Evolutionary conservation across 768 basidiomycete genomes (phyloP).

Genomic region (Cantharellus anzutake): DNA sequence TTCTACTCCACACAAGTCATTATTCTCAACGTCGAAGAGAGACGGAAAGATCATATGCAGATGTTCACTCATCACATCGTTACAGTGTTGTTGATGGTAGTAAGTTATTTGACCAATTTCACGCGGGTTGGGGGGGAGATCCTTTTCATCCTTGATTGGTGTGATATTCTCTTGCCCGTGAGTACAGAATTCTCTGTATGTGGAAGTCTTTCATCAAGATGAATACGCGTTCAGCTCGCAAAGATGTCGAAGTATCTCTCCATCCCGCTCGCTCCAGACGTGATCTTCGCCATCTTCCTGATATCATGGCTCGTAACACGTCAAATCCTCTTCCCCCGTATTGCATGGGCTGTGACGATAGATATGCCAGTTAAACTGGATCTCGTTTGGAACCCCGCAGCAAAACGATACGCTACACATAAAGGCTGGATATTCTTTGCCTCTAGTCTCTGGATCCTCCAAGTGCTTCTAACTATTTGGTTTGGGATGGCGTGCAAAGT

Average conservation of each 20-base stretch:
- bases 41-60: conserved; percentile 80
- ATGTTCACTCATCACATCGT: conserved; percentile 96
- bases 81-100: conserved; percentile 55
- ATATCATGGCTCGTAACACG: conserved; percentile 82
- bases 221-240: conserved; percentile 69
- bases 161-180: conserved; percentile 81
- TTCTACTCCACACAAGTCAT: conserved; percentile 87
- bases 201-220: too few relatives aligned
- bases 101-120: conserved; percentile 66
- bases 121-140: conserved; percentile 81
- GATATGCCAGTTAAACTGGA: conserved; percentile 32
- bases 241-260: conserved; percentile 88
- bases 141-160: conserved; percentile 85
- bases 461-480: conserved; percentile 49
- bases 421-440: conserved; percentile 30
- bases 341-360: conserved; percentile 40
- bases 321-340: conserved; percentile 58
- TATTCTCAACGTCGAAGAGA: conserved; percentile 82
- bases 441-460: conserved; percentile 16
- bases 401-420: conserved; percentile 36
- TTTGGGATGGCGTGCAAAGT: conserved; percentile 69
- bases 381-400: conserved; percentile 38
- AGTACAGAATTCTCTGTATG: conserved; percentile 19
- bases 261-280: conserved; percentile 42
- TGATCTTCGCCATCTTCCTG: conserved; percentile 63